Evolutionary conservation across 495 filamentous ascomycete genomes (phyloP).

Genomic region (Oleoguttula mirabilis): DNA sequence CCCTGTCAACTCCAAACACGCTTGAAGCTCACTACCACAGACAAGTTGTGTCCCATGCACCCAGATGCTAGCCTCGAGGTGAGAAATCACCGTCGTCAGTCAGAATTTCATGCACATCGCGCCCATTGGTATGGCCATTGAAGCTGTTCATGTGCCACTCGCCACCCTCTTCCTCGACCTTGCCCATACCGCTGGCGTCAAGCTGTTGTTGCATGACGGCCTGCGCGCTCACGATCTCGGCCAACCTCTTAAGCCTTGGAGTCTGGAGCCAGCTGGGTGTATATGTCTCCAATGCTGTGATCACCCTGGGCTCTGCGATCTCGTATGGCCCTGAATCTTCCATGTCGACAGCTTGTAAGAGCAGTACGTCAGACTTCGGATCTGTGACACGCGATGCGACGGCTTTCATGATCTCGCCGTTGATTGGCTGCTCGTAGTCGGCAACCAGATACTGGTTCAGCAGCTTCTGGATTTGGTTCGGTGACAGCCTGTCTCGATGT

Average conservation of each 20-base stretch:
- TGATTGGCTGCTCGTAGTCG: slow-evolving; percentile 98
- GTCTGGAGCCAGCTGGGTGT: slow-evolving; percentile 97
- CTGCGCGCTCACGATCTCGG: slow-evolving; percentile 93
- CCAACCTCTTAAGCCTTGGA: slow-evolving; percentile 80
- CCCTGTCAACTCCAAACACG: too few species aligned
- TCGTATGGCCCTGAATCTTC: slow-evolving; percentile 99
- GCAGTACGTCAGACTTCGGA: slow-evolving; percentile 82
- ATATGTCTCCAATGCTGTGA: slow-evolving; percentile 94
- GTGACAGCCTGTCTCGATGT: slow-evolving; percentile 71
- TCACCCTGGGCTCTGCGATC: slow-evolving; percentile 90
- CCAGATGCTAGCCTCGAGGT: background rate
- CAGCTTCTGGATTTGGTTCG: slow-evolving; percentile 98
- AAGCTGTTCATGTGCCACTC: background rate
- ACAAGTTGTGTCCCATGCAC: too few species aligned
- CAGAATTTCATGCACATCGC: background rate
- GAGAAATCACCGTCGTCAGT: background rate
- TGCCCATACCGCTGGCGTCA: slow-evolving; percentile 14
- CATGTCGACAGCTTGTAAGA: slow-evolving; percentile 92
- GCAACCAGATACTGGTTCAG: slow-evolving; percentile 97
- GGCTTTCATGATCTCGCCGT: slow-evolving; percentile 99
- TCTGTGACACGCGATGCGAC: slow-evolving; percentile 95
- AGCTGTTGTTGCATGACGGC: slow-evolving; percentile 60
- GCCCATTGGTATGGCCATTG: background rate
- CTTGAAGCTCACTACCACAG: too few species aligned
- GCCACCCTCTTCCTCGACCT: slow-evolving; percentile 6